These are phyloP conservation scores for Zopfia rhizophila DNA, from an alignment of 2,329 filamentous ascomycete species.

Conservation along the genomic window DNA sequence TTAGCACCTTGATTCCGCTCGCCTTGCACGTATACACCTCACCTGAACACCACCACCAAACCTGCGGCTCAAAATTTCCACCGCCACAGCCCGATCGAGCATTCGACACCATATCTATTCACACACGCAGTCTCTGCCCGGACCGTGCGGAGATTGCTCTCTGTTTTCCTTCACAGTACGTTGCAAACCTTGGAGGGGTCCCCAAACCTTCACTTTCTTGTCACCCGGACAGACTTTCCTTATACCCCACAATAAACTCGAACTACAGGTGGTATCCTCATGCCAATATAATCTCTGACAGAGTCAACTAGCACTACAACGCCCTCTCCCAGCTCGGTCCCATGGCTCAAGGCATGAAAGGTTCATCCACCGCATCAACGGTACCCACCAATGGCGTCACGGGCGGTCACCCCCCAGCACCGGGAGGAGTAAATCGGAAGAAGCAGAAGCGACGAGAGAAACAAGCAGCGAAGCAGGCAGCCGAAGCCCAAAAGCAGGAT, in stretches of 20 bases:
- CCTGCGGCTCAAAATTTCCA: constrained; percentile 1
- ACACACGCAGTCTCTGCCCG: constrained; percentile 23
- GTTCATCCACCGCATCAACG: constrained; percentile 37
- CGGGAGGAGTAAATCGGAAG: constrained; percentile 80
- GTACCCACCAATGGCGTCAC: constrained; percentile 53
- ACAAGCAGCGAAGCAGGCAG: constrained; percentile 71
- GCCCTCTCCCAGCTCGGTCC: constrained; percentile 11
- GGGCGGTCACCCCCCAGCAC: constrained; percentile 41
- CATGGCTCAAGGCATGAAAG: constrained; percentile 51
- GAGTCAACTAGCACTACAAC: too few species aligned
- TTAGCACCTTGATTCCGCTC: constrained; percentile 10
- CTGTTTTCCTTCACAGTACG: constrained; percentile 20
- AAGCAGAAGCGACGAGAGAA: constrained; percentile 95
- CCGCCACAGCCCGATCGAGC: constrained; percentile 25
- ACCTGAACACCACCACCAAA: constrained; percentile 16
- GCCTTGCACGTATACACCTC: constrained; percentile 6
- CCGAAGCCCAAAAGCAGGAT: constrained; percentile 44
- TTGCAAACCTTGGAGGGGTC: constrained; percentile 23
- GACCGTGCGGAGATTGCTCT: constrained; percentile 19
- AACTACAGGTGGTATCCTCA: too few species aligned
- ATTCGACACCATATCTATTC: constrained; percentile 11
- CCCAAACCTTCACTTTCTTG: constrained; percentile 7
- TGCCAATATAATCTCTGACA: too few species aligned
- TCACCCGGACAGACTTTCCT: not conserved
- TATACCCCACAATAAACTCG: not conserved